Base-by-base conservation (phyloP, 2,329 filamentous ascomycete genomes). In the Beauveria bassiana region DNA sequence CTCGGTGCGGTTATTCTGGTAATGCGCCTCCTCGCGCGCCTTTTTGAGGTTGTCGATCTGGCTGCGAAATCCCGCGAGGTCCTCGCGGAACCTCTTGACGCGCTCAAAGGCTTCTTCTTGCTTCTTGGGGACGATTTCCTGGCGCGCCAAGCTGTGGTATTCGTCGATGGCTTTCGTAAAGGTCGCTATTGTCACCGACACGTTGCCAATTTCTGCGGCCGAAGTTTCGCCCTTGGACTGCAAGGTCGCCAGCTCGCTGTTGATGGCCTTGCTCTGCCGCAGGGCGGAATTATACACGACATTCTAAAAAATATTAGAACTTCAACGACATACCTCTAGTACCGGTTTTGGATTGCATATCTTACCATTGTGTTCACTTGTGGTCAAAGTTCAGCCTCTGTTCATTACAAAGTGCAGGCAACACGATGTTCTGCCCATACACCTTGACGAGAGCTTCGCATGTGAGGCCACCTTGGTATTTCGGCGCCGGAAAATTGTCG, bases 121-220 rank as follows among this genome's bases (percentile, higher is more conserved):
- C 76, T 98, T 99, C 63, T 90, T 88, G 5, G 89, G 84, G 61
- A 96, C 93, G 38, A 96, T 85, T 74, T 99, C 95, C 69, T 93
- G 90, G 66, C 90, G 90, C 1, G 93, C 89, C 34, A 96, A 85
- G 61, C 84, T 83, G 69, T 89, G 86, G 79, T 99, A 99, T 72
- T 97, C 93, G 77, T 97, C 93, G 66, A 99, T 82, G 1, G 91
- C 96, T 64, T 95, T 91, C 52, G 89, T 85, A 74, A 99, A 92
- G 63, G 92, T 76, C 49, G 89, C 86, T 34, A 96, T 78, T 16
- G 90, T 90, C 22, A 86, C 88, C n/a, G 88, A 88, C 65, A 91
- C 85, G 74, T 91, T 89, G 70, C 88, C 88, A 74, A 80, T 70
- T 64, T 73, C 68, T 66, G 74, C 73, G 6, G 76, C 75, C 70